A percentile compares a stretch with the other conserved stretches of the same genome.
Evolutionary conservation across 2,329 filamentous ascomycete species (phyloP).

Genomic region (Ophiostoma tasmaniense): DNA sequence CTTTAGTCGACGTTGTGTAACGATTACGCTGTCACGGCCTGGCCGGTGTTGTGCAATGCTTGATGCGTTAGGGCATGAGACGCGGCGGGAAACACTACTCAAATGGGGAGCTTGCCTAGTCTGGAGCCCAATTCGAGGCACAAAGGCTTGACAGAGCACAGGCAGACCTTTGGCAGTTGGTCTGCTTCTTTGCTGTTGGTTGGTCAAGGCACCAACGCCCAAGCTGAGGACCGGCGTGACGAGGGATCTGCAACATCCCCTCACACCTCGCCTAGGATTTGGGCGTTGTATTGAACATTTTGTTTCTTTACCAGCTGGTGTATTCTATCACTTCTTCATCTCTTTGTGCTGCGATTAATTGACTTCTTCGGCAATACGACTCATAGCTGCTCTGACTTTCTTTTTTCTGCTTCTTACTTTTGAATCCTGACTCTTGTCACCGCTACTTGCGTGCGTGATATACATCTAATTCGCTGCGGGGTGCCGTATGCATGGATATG

Average conservation of each 20-base stretch:
- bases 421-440: not conserved
- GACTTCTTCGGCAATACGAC: not conserved
- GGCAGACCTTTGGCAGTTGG: not conserved
- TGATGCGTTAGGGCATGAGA: too few species aligned
- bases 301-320: not conserved
- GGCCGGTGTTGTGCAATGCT: not conserved
- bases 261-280: not conserved
- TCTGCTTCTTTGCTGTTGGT: not conserved
- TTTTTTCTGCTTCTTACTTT: not conserved
- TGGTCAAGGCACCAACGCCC: not conserved
- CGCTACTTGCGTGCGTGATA: not conserved
- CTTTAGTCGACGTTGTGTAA: not conserved
- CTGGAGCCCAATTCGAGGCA: not conserved
- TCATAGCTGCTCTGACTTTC: not conserved
- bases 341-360: not conserved
- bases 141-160: not conserved
- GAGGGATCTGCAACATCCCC: not conserved
- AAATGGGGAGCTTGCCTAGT: not conserved
- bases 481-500: slow-evolving; percentile 1
- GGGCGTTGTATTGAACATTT: not conserved
- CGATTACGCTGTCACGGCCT: not conserved
- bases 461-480: not conserved
- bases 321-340: not conserved
- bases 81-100: not conserved
- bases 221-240: not conserved